These are phyloP conservation scores for Sporothrix phasma DNA, from an alignment of 2,329 filamentous ascomycete genomes.

Conservation along the genomic window DNA sequence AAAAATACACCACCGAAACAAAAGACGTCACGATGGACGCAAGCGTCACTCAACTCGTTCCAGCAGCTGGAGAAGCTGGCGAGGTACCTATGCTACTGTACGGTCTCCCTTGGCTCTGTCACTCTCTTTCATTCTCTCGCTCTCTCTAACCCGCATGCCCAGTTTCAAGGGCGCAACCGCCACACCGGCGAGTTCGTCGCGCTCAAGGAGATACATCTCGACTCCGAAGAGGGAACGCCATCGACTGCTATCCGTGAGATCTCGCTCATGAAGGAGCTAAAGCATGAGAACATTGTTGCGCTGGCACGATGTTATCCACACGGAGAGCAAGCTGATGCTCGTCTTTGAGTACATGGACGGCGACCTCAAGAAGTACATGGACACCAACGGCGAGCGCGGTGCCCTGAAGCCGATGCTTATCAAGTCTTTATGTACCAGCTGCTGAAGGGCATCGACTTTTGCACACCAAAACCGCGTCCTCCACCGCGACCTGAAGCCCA, in stretches of 20 bases:
- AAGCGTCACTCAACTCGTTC: constrained; percentile 88
- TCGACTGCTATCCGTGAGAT: constrained; percentile 97
- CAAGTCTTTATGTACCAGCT: constrained; percentile 99
- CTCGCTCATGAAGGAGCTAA: constrained; percentile 97
- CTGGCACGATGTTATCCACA: constrained; percentile 98
- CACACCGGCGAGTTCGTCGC: constrained; percentile 95
- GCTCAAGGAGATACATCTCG: constrained; percentile 96
- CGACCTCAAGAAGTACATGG: constrained; percentile 98
- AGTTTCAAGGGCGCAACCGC: constrained; percentile 96
- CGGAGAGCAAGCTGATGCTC: constrained; percentile 98
- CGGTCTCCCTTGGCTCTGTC: constrained; percentile 26
- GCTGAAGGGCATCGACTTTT: constrained; percentile 90
- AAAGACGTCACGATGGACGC: constrained; percentile 57
- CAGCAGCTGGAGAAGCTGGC: constrained; percentile 98
- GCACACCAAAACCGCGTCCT: constrained; percentile 94
- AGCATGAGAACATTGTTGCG: constrained; percentile 96
- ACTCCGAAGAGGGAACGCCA: constrained; percentile 95
- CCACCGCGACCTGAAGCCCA: constrained; percentile 91
- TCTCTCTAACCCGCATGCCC: constrained; percentile 28
- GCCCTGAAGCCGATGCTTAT: constrained; percentile 82
- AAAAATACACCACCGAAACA: constrained; percentile 13
- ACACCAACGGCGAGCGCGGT: constrained; percentile 78
- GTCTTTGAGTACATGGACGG: constrained; percentile 99
- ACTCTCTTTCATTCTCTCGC: not conserved
- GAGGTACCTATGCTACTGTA: constrained; percentile 97